These are phyloP conservation scores for Fagus crenata DNA, from an alignment of 306 rosid genomes.

Conservation along the genomic window DNA sequence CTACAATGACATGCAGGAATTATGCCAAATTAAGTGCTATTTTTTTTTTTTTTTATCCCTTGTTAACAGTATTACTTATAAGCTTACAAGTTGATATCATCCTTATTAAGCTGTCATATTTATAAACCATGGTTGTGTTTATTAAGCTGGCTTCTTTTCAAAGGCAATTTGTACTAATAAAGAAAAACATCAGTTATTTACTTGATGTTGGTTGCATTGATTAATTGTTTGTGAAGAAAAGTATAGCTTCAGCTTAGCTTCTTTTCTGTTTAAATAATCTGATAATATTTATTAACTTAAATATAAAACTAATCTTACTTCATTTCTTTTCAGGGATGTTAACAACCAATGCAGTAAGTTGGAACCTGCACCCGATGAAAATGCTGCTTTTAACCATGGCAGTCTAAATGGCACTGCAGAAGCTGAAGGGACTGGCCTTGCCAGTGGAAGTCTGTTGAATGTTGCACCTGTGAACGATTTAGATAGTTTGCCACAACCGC, in stretches of 20 bases:
- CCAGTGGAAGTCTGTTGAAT: slow-evolving; percentile 27
- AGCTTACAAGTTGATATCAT: not conserved
- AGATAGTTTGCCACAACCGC: slow-evolving; percentile 27
- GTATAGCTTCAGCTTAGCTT: not conserved
- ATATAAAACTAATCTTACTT: not conserved
- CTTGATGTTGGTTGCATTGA: not conserved
- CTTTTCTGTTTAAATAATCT: not conserved
- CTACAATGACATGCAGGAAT: not conserved
- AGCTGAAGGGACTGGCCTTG: slow-evolving; percentile 30
- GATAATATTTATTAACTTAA: not conserved
- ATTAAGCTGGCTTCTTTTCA: not conserved
- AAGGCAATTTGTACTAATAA: not conserved
- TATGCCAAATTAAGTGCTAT: not conserved
- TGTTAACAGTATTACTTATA: too few relatives aligned
- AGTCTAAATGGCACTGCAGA: slow-evolving; percentile 22
- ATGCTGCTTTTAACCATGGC: slow-evolving; percentile 3
- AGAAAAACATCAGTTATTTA: not conserved
- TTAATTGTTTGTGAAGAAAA: not conserved
- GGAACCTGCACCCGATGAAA: slow-evolving; percentile 9
- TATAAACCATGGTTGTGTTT: not conserved
- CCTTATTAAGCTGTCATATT: not conserved
- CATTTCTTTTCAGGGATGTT: slow-evolving; percentile 34
- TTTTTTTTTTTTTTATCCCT: not conserved
- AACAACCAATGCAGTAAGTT: slow-evolving; percentile 7
- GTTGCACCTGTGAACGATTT: slow-evolving; percentile 26